Percentiles rank a stretch among this genome's conserved stretches.
Conservation (phyloP, 2,329 filamentous ascomycete species). For the Diaporthe sp. region DNA sequence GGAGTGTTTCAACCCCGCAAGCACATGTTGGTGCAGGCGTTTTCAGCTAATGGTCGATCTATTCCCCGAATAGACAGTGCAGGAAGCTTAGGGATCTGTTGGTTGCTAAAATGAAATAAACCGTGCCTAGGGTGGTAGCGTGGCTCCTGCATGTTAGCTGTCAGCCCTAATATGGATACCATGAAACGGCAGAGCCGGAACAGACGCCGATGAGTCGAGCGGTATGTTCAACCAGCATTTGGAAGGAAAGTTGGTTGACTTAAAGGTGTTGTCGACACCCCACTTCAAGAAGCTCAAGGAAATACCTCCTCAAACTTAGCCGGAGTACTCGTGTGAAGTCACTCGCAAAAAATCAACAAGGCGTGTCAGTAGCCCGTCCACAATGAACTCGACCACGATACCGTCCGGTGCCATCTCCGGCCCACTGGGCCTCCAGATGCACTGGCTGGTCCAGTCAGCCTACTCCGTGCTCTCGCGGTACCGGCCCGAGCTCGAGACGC, state of each 20-base stretch:
- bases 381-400: conserved; percentile 20
- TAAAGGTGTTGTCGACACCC: neutral
- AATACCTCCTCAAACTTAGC: neutral
- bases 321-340: neutral
- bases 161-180: neutral
- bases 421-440: neutral
- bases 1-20: neutral
- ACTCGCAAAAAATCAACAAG: too few species aligned
- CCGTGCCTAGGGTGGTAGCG: neutral
- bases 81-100: neutral
- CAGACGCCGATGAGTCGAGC: neutral
- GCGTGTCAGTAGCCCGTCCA: neutral
- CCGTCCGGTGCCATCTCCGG: neutral
- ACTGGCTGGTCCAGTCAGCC: conserved; percentile 12
- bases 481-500: conserved; percentile 36
- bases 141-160: neutral
- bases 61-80: neutral
- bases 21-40: neutral
- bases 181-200: neutral
- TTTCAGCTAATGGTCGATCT: neutral
- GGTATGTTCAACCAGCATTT: neutral
- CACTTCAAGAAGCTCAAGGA: neutral
- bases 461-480: neutral
- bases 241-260: neutral
- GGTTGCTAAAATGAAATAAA: neutral